phyloP scores from a whole-genome alignment of 2,329 filamentous ascomycete species.

The Fusarium sp. region DNA sequence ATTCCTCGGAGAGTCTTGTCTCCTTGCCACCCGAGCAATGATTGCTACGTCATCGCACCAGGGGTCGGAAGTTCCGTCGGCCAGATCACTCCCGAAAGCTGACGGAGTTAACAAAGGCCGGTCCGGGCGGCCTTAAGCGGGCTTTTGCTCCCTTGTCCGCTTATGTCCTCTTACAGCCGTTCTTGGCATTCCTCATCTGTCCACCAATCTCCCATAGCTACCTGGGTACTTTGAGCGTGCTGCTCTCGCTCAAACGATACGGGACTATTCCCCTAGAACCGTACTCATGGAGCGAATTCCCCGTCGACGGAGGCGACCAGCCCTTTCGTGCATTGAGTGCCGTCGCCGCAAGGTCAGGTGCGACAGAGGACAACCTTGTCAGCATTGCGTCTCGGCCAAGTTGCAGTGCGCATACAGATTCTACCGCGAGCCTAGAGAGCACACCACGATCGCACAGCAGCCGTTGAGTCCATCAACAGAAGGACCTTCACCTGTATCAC shows the following conservation, averaged over 20 bases:
- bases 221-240: not conserved
- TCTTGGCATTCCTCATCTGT: not conserved
- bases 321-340: constrained; percentile 4
- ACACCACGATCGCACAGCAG: not conserved
- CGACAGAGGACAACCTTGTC: constrained; percentile 2
- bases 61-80: not conserved
- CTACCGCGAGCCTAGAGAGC: not conserved
- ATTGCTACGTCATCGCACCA: not conserved
- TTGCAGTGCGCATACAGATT: not conserved
- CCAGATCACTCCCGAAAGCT: not conserved
- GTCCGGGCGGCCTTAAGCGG: not conserved
- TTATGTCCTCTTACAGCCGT: not conserved
- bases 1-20: not conserved
- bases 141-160: not conserved
- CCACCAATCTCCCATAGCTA: not conserved
- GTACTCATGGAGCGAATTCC: not conserved
- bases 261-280: not conserved
- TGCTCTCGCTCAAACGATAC: not conserved
- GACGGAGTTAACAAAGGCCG: not conserved
- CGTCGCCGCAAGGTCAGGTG: constrained; percentile 41
- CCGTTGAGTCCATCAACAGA: not conserved
- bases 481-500: not conserved
- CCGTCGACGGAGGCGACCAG: not conserved
- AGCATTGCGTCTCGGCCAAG: constrained; percentile 1
- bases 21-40: not conserved